Conservation (phyloP, 2,329 filamentous ascomycete genomes). For the Ophiostoma angusticollis region DNA sequence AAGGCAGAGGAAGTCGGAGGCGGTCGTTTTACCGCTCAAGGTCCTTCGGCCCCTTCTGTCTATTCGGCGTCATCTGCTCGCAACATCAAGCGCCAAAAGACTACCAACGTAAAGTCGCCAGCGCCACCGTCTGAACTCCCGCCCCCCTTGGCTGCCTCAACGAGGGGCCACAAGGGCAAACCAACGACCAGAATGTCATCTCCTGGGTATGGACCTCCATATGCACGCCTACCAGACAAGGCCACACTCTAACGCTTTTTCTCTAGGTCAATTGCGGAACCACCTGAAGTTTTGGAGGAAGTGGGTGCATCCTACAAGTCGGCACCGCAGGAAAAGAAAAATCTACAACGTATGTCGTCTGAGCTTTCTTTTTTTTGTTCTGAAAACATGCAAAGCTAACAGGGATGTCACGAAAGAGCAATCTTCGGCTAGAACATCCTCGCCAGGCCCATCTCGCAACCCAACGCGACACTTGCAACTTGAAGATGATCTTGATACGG, state of each 20-base stretch:
- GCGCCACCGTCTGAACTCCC: slow-evolving; percentile 19
- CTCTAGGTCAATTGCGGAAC: slow-evolving; percentile 32
- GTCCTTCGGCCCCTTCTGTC: slow-evolving; percentile 9
- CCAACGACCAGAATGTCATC: slow-evolving; percentile 56
- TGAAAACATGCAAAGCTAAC: slow-evolving; percentile 5
- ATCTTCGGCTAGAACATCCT: slow-evolving; percentile 18
- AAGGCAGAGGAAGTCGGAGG: neutral
- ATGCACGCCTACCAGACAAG: neutral
- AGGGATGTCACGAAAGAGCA: slow-evolving; percentile 20
- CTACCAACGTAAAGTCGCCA: slow-evolving; percentile 32
- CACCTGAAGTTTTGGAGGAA: slow-evolving; percentile 48
- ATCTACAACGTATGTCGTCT: slow-evolving; percentile 27
- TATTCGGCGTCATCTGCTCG: slow-evolving; percentile 30
- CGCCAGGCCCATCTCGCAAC: slow-evolving; percentile 25
- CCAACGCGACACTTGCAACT: slow-evolving; percentile 38
- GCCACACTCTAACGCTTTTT: neutral
- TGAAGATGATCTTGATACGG: slow-evolving; percentile 48
- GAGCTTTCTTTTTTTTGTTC: neutral
- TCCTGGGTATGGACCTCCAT: slow-evolving; percentile 41
- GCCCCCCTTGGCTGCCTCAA: slow-evolving; percentile 25
- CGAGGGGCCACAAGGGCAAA: slow-evolving; percentile 49
- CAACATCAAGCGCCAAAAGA: slow-evolving; percentile 56
- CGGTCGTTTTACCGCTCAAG: slow-evolving; percentile 12
- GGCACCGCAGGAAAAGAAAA: slow-evolving; percentile 53
- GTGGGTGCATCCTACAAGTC: slow-evolving; percentile 54